phyloP scores from a whole-genome alignment of 768 basidiomycete species.

The Baorangia bicolor region DNA sequence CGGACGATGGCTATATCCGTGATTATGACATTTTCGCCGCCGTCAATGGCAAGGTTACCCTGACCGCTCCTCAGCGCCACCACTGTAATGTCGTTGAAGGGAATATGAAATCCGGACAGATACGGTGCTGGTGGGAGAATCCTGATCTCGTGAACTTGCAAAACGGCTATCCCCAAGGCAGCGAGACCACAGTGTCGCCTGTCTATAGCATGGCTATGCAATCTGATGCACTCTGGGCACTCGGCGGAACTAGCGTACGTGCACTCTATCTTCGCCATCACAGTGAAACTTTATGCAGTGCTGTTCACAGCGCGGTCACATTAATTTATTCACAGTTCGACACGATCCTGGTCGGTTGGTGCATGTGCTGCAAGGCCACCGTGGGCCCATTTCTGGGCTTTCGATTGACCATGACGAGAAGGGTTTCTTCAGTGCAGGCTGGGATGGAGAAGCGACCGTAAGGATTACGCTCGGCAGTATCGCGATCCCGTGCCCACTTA shows the following conservation, averaged over 20 bases:
- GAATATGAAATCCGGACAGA: conserved; percentile 84
- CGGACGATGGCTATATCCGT: conserved; percentile 90
- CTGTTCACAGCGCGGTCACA: conserved; percentile 68
- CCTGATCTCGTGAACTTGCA: conserved; percentile 25
- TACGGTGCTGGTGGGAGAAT: conserved; percentile 92
- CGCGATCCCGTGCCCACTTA: conserved; percentile 3
- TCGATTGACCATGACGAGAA: conserved; percentile 80
- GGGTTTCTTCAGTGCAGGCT: conserved; percentile 85
- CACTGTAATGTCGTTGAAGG: conserved; percentile 92
- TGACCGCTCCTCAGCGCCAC: conserved; percentile 85
- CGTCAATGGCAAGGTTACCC: conserved; percentile 82
- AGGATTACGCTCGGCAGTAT: conserved; percentile 31
- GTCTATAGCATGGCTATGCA: conserved; percentile 93
- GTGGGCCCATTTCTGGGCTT: conserved; percentile 82
- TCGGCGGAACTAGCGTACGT: conserved; percentile 84
- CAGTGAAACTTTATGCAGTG: conserved; percentile 17
- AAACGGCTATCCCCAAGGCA: conserved; percentile 37
- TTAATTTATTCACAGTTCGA: conserved; percentile 90
- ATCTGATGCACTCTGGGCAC: conserved; percentile 88
- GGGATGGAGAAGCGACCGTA: conserved; percentile 90
- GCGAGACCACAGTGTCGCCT: conserved; percentile 58
- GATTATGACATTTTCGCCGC: conserved; percentile 89
- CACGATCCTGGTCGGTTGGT: conserved; percentile 84
- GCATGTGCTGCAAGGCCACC: conserved; percentile 66
- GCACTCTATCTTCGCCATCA: conserved; percentile 15